These are phyloP conservation scores for Dioszegia crocea DNA, from an alignment of 768 basidiomycete species.

Conservation along the genomic window DNA sequence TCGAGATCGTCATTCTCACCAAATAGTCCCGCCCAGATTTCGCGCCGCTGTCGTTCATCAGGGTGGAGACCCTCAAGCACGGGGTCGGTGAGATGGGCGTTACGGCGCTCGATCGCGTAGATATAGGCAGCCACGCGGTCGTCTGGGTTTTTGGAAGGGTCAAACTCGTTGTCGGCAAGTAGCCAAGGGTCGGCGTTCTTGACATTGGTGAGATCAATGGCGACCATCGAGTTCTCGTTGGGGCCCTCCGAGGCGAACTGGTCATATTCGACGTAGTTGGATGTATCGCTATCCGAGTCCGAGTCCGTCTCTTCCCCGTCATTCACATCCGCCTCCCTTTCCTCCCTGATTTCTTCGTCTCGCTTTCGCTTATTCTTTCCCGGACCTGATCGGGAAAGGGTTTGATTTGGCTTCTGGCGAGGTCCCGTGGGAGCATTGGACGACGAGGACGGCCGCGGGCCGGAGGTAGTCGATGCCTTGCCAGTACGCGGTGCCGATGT, in stretches of 20 bases:
- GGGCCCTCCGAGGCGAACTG: not conserved
- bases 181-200: not conserved
- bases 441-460: too few species aligned
- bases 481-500: too few species aligned
- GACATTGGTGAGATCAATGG: not conserved
- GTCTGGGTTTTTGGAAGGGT: not conserved
- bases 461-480: too few species aligned
- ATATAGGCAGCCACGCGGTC: conserved; percentile 2
- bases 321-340: not conserved
- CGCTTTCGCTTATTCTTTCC: not conserved
- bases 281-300: not conserved
- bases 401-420: too few species aligned
- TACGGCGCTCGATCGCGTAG: not conserved
- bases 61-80: not conserved
- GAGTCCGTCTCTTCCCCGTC: not conserved
- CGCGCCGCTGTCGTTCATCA: not conserved
- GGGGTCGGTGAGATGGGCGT: not conserved
- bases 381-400: too few species aligned
- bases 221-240: not conserved
- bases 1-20: conserved; percentile 1
- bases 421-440: too few species aligned
- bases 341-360: not conserved
- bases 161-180: not conserved
- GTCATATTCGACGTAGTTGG: not conserved
- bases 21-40: conserved; percentile 8